phyloP scores from a whole-genome alignment of 1,139 yeast species.

The Zygosaccharomyces pseudobailii region DNA sequence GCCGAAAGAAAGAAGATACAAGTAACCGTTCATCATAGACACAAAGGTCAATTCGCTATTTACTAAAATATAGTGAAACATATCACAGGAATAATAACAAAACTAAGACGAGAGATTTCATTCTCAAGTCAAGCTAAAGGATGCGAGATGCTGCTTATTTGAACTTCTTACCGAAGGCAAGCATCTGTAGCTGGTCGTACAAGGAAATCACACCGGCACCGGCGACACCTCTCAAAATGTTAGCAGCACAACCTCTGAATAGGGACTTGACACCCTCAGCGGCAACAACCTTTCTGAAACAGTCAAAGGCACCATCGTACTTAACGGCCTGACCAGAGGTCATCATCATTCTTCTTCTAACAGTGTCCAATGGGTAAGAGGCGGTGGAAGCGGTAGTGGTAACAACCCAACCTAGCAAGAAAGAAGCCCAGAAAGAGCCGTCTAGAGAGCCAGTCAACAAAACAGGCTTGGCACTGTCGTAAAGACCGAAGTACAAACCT shows the following conservation, averaged over 20 bases:
- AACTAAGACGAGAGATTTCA: not conserved
- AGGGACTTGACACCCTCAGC: constrained; percentile 67
- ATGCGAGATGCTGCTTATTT: constrained; percentile 34
- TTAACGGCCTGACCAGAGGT: constrained; percentile 77
- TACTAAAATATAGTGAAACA: constrained; percentile 4
- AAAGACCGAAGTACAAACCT: constrained; percentile 79
- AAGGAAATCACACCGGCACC: constrained; percentile 80
- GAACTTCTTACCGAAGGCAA: constrained; percentile 71
- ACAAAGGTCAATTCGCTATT: constrained; percentile 4
- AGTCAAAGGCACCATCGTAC: constrained; percentile 70
- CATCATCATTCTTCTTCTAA: constrained; percentile 89
- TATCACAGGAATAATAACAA: constrained; percentile 5
- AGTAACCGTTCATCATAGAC: not conserved
- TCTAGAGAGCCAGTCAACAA: constrained; percentile 67
- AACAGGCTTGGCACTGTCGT: constrained; percentile 73
- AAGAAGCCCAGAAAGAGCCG: constrained; percentile 67
- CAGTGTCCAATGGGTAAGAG: constrained; percentile 78
- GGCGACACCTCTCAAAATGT: constrained; percentile 83
- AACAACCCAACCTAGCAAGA: constrained; percentile 75
- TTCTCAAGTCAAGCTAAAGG: not conserved
- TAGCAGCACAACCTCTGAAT: constrained; percentile 86
- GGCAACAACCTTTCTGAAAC: constrained; percentile 65
- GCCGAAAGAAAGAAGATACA: not conserved
- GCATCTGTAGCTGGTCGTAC: constrained; percentile 72
- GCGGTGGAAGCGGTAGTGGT: constrained; percentile 79